These are phyloP conservation scores for Colletotrichum limetticola DNA, from an alignment of 2,329 filamentous ascomycete genomes.

Conservation along the genomic window DNA sequence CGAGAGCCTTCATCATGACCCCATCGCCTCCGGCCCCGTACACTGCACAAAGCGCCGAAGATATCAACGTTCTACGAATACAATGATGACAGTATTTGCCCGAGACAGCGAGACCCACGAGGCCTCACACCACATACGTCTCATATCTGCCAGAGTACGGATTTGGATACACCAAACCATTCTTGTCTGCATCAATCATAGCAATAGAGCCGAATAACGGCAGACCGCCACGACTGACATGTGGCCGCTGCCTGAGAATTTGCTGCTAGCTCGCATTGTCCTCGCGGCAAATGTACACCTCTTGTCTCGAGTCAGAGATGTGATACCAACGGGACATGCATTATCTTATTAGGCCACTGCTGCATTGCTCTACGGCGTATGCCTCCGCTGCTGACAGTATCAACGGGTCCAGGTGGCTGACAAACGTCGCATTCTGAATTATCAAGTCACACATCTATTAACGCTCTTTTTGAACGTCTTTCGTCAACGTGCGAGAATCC, in stretches of 20 bases:
- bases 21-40: neutral
- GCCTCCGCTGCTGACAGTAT: neutral
- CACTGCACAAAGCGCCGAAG: conserved; percentile 10
- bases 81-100: neutral
- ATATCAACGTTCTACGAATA: neutral
- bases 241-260: neutral
- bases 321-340: neutral
- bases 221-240: neutral
- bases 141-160: neutral
- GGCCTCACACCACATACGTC: neutral
- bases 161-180: neutral
- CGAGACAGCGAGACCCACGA: neutral
- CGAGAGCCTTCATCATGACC: neutral
- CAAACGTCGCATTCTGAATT: neutral
- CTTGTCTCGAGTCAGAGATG: neutral
- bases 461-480: too few relatives aligned
- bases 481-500: too few relatives aligned
- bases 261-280: neutral
- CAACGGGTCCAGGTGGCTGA: neutral
- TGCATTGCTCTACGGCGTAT: neutral
- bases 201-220: neutral
- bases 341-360: neutral
- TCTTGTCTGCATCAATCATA: neutral
- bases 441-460: neutral
- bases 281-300: neutral